phyloP scores from a whole-genome alignment of 2,329 filamentous ascomycete species.

The Aspergillus felis region DNA sequence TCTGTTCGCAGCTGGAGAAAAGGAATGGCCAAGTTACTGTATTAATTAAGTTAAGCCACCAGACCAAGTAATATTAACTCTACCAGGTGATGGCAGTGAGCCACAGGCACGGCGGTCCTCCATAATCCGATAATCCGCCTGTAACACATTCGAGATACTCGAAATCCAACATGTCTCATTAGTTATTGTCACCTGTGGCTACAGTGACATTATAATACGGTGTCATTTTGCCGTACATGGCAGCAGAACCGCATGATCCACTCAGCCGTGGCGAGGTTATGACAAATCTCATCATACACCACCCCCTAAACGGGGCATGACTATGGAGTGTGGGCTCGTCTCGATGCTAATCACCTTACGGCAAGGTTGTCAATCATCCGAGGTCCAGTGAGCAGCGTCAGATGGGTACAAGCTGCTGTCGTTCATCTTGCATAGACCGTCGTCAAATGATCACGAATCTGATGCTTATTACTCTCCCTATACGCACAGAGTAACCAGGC shows the following conservation, averaged over 20 bases:
- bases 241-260: background rate
- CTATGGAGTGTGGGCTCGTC: background rate
- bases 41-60: background rate
- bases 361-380: background rate
- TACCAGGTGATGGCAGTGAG: background rate
- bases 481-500: background rate
- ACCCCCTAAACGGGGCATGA: background rate
- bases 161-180: background rate
- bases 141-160: background rate
- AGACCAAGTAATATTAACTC: background rate
- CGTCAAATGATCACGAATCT: background rate
- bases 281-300: background rate
- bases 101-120: background rate
- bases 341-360: background rate
- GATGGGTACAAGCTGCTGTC: background rate
- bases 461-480: background rate
- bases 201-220: background rate
- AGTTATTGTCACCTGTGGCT: background rate
- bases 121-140: background rate
- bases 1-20: constrained; percentile 4
- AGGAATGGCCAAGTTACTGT: background rate
- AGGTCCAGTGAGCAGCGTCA: background rate
- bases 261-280: background rate
- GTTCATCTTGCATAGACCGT: background rate
- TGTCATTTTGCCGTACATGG: background rate